Evolutionary conservation across 2,329 filamentous ascomycete genomes (phyloP).

Genomic region (Botrytis squamosa): DNA sequence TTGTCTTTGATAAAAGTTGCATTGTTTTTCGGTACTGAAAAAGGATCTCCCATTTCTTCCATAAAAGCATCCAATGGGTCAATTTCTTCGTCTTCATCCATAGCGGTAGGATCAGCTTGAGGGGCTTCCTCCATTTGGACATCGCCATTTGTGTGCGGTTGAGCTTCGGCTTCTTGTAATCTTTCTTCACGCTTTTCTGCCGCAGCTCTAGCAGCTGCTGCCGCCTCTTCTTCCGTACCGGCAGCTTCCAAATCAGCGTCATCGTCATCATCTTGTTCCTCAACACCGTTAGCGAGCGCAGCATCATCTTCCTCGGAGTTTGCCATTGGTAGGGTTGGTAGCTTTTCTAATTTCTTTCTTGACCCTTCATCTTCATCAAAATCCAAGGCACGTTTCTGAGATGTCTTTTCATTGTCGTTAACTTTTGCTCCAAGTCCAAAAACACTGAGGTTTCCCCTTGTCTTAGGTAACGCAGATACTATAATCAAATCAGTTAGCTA

Average conservation of each 20-base stretch:
- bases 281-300: slow-evolving; percentile 57
- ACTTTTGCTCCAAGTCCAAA: slow-evolving; percentile 78
- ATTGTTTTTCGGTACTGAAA: slow-evolving; percentile 43
- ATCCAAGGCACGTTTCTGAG: slow-evolving; percentile 72
- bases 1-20: slow-evolving; percentile 35
- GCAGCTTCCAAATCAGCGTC: slow-evolving; percentile 75
- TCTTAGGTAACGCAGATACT: slow-evolving; percentile 60
- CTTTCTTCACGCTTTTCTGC: slow-evolving; percentile 80
- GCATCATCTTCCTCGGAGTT: slow-evolving; percentile 55
- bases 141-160: slow-evolving; percentile 41
- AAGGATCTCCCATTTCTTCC: slow-evolving; percentile 57
- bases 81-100: slow-evolving; percentile 67
- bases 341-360: slow-evolving; percentile 84
- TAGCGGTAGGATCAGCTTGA: slow-evolving; percentile 31
- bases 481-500: slow-evolving; percentile 25
- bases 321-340: slow-evolving; percentile 73
- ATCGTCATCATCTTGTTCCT: slow-evolving; percentile 54
- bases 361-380: slow-evolving; percentile 87
- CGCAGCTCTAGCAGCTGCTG: slow-evolving; percentile 79
- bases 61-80: slow-evolving; percentile 98
- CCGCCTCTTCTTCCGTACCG: slow-evolving; percentile 82
- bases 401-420: slow-evolving; percentile 63
- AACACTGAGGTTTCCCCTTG: slow-evolving; percentile 71
- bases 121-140: slow-evolving; percentile 40
- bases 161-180: slow-evolving; percentile 47